Evolutionary conservation across 345 rosid species (phyloP).

Genomic region (Hypericum androsaemum): DNA sequence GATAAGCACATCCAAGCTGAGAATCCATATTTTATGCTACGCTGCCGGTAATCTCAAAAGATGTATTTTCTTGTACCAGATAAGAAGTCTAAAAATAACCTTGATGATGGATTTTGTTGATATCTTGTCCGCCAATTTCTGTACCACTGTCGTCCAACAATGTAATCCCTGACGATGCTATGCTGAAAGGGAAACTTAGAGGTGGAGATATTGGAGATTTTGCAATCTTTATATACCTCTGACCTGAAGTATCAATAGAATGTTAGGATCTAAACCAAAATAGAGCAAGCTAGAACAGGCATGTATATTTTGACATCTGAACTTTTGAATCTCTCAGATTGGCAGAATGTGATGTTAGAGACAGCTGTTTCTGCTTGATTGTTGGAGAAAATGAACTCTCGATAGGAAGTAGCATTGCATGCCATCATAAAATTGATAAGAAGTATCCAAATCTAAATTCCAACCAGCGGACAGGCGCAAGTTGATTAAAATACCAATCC

Average conservation of each 20-base stretch:
- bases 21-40: no score
- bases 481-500: no score
- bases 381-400: no score
- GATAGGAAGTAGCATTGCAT: no score
- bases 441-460: no score
- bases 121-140: constrained; percentile 50
- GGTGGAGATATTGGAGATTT: constrained; percentile 82
- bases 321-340: neutral
- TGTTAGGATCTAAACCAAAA: constrained; percentile 4
- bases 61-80: no score
- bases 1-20: no score
- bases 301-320: neutral
- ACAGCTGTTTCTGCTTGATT: no score
- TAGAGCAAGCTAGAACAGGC: neutral
- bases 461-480: no score
- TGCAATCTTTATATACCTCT: constrained; percentile 65
- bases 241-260: constrained; percentile 31
- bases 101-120: constrained; percentile 42
- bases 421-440: no score
- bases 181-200: constrained; percentile 57
- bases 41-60: no score
- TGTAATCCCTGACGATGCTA: constrained; percentile 57
- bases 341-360: no score
- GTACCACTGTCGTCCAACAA: constrained; percentile 48
- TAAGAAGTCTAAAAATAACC: constrained; percentile 16